These are phyloP conservation scores for Tarenaya hassleriana DNA, from an alignment of 345 rosid species.

Conservation along the genomic window DNA sequence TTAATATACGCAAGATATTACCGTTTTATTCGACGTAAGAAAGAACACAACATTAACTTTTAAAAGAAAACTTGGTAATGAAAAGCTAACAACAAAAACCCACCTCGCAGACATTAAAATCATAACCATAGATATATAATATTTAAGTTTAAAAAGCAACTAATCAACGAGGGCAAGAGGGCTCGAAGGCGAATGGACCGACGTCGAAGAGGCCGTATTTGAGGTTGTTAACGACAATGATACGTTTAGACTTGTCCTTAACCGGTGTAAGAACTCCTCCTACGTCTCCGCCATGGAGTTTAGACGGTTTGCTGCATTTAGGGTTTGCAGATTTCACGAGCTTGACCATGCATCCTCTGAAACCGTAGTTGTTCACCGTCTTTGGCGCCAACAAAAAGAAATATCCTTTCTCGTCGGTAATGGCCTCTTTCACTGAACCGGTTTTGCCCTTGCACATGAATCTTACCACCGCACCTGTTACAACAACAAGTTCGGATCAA, in stretches of 20 bases:
- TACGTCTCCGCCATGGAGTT: constrained; percentile 47
- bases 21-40: too few species aligned
- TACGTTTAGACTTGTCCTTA: constrained; percentile 25
- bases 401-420: constrained; percentile 80
- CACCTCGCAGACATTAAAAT: too few species aligned
- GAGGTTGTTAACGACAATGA: constrained; percentile 24
- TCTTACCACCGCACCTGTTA: constrained; percentile 65
- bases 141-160: too few species aligned
- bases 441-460: constrained; percentile 62
- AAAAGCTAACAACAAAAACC: too few species aligned
- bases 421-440: constrained; percentile 26
- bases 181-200: constrained; percentile 83
- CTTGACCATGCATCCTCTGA: constrained; percentile 60
- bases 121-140: constrained; percentile 8
- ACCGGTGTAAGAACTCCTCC: constrained; percentile 51
- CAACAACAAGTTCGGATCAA: background rate
- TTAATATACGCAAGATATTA: too few species aligned
- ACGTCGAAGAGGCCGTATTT: constrained; percentile 47
- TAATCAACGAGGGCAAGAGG: constrained; percentile 53
- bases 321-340: constrained; percentile 42
- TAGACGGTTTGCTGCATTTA: constrained; percentile 40
- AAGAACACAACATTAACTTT: too few species aligned
- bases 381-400: constrained; percentile 57
- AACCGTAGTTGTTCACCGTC: constrained; percentile 67
- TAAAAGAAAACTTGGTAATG: too few species aligned